Evolutionary conservation across 2,329 filamentous ascomycete species (phyloP).

Genomic region (Rasamsonia emersonii): DNA sequence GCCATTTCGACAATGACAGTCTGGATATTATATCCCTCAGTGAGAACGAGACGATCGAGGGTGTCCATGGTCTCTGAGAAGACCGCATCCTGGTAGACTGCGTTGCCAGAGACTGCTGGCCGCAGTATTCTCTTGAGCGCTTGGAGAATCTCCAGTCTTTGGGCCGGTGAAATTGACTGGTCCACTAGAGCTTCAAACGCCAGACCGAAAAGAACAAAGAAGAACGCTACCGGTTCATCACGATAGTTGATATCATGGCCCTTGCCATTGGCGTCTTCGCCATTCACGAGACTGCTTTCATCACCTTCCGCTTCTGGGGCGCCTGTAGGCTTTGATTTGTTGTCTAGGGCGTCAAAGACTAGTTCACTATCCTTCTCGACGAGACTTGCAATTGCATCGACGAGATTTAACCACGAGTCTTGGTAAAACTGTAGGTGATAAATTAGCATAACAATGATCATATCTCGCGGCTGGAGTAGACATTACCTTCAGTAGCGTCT

Average conservation of each 20-base stretch:
- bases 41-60: conserved; percentile 83
- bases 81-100: conserved; percentile 90
- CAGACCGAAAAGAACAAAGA: conserved; percentile 94
- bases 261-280: conserved; percentile 39
- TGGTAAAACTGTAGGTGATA: conserved; percentile 66
- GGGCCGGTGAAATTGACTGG: conserved; percentile 62
- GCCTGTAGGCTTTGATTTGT: conserved; percentile 49
- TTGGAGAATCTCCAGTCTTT: conserved; percentile 79
- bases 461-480: neutral
- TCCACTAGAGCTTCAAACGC: conserved; percentile 92
- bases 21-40: conserved; percentile 82
- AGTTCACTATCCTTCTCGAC: conserved; percentile 98
- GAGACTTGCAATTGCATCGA: conserved; percentile 92
- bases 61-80: conserved; percentile 97
- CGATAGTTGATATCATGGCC: conserved; percentile 88
- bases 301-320: conserved; percentile 19
- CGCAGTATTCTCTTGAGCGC: conserved; percentile 92
- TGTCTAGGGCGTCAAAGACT: conserved; percentile 92
- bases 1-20: conserved; percentile 90
- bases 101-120: conserved; percentile 88
- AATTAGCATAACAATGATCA: neutral
- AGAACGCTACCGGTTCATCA: conserved; percentile 95
- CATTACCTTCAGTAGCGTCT: conserved; percentile 68
- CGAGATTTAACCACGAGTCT: conserved; percentile 90
- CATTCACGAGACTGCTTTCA: conserved; percentile 10